Conservation (phyloP, 495 filamentous ascomycete genomes). For the Hypoxylon cercidicola region DNA sequence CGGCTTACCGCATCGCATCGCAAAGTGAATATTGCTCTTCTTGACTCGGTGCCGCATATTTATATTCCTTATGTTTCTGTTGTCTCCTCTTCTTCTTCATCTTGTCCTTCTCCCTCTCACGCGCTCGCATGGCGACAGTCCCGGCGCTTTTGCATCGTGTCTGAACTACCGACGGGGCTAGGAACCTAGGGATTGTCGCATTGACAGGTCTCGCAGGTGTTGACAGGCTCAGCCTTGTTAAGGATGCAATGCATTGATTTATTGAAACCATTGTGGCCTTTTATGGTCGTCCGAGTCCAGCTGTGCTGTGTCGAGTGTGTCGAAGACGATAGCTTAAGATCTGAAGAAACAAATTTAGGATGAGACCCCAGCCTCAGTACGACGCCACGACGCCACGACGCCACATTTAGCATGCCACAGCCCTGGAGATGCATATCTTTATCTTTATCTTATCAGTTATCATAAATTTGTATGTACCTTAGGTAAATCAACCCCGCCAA, state of each 20-base stretch:
- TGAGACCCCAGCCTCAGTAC: conserved; percentile 20
- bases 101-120: conserved; percentile 64
- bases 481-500: conserved; percentile 29
- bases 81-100: conserved; percentile 77
- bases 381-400: background rate
- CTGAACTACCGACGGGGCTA: conserved; percentile 52
- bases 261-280: conserved; percentile 53
- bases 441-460: conserved; percentile 8
- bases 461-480: conserved; percentile 5
- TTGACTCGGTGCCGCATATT: conserved; percentile 71
- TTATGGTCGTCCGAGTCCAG: conserved; percentile 18
- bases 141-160: conserved; percentile 53
- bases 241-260: conserved; percentile 66
- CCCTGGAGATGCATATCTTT: background rate
- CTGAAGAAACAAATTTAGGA: conserved; percentile 11
- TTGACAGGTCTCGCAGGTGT: conserved; percentile 46
- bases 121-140: conserved; percentile 49
- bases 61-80: conserved; percentile 66
- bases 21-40: conserved; percentile 79
- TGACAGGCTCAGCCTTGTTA: conserved; percentile 66
- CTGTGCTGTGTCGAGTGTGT: no score
- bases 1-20: conserved; percentile 90
- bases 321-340: conserved; percentile 17
- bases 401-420: conserved; percentile 3
- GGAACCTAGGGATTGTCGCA: conserved; percentile 54